These are phyloP conservation scores for Paramecium primaurelia DNA, from an alignment of 73 alveolate genomes.

Conservation along the genomic window DNA sequence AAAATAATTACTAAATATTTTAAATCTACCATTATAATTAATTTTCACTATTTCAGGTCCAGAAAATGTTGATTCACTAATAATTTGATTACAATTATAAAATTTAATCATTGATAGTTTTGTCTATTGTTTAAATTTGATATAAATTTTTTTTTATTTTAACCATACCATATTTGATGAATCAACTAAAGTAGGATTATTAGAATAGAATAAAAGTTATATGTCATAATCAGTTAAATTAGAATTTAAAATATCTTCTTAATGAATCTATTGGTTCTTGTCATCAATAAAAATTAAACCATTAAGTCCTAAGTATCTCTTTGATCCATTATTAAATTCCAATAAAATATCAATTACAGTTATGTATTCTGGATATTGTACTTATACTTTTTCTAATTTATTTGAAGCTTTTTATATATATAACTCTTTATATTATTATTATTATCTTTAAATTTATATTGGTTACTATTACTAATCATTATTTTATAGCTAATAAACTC, in stretches of 20 bases:
- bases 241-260: neutral
- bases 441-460: neutral
- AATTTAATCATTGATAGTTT: neutral
- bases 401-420: neutral
- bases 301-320: neutral
- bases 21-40: neutral
- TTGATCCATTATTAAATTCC: neutral
- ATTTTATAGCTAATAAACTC: neutral
- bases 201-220: neutral
- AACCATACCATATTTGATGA: neutral
- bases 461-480: neutral
- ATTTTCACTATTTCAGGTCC: conserved; percentile 15
- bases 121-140: neutral
- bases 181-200: neutral
- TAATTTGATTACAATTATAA: neutral
- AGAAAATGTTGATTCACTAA: neutral
- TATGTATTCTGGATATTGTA: neutral
- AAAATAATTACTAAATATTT: neutral
- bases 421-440: neutral
- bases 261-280: neutral
- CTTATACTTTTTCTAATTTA: neutral
- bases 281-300: neutral
- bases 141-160: neutral
- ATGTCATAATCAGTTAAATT: conserved; percentile 5
- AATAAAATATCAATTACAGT: neutral